Conservation (phyloP, 2,329 filamentous ascomycete species). For the Fusarium sp. region DNA sequence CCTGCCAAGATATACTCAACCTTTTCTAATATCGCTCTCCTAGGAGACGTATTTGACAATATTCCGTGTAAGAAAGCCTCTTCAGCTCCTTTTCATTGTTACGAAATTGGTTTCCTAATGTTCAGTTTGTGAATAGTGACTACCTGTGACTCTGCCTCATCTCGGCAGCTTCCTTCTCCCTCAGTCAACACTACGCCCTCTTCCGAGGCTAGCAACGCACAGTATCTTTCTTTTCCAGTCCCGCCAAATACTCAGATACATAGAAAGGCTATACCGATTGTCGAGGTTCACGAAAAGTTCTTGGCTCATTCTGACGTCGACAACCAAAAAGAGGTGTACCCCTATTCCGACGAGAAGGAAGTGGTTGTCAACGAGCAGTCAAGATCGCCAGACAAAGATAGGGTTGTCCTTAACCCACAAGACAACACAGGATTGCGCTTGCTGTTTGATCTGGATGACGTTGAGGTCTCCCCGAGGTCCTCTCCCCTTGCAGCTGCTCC, state of each 20-base stretch:
- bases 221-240: background rate
- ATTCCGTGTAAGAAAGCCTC: background rate
- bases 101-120: background rate
- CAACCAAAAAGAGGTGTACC: background rate
- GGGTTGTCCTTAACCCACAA: background rate
- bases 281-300: background rate
- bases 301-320: background rate
- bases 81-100: too few relatives aligned
- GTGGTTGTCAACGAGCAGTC: background rate
- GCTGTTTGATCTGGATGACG: background rate
- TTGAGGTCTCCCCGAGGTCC: background rate
- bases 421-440: background rate
- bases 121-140: background rate
- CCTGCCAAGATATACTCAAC: background rate
- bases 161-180: background rate
- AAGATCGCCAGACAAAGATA: background rate
- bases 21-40: background rate
- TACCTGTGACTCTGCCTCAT: background rate
- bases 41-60: background rate
- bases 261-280: background rate
- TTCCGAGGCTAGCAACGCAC: background rate
- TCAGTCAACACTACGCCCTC: background rate
- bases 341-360: background rate
- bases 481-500: background rate
- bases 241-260: rapidly evolving